A percentile compares a stretch with the other conserved stretches of the same genome.
phyloP scores from a whole-genome alignment of 2,329 filamentous ascomycete species.

The Stemphylium vesicarium region DNA sequence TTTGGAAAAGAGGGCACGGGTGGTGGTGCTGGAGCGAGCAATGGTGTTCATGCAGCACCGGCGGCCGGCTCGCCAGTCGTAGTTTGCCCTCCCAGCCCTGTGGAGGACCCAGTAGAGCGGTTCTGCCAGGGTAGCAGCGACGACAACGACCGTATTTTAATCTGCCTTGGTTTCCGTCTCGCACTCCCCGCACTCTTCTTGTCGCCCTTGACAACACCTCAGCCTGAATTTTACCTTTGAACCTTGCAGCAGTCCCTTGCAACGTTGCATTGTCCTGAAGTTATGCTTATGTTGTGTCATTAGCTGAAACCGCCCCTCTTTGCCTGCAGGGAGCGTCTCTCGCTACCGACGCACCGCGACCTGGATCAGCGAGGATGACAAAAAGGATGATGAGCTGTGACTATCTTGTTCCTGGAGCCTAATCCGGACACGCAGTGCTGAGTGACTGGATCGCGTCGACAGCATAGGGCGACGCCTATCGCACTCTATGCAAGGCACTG shows the following conservation, averaged over 20 bases:
- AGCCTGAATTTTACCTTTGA: slow-evolving; percentile 13
- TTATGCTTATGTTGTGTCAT: slow-evolving; percentile 9
- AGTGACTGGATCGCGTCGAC: background rate
- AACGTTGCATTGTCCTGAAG: slow-evolving; percentile 15
- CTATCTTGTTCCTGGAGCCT: too few relatives aligned
- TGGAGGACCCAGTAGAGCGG: slow-evolving; percentile 28
- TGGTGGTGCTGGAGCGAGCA: slow-evolving; percentile 1
- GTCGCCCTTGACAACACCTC: slow-evolving; percentile 21
- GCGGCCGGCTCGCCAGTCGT: slow-evolving; percentile 12
- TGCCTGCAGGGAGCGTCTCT: slow-evolving; percentile 2
- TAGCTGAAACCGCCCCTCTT: slow-evolving; percentile 9
- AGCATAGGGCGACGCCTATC: background rate
- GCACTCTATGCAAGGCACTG: background rate
- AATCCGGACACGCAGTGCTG: background rate
- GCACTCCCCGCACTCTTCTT: slow-evolving; percentile 26
- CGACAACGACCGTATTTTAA: slow-evolving; percentile 29
- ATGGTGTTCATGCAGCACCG: slow-evolving; percentile 14
- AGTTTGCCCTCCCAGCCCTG: slow-evolving; percentile 21
- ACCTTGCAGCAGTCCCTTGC: slow-evolving; percentile 10
- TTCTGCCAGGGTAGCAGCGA: slow-evolving; percentile 30
- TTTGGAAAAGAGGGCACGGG: slow-evolving; percentile 3
- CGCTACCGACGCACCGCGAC: slow-evolving; percentile 5
- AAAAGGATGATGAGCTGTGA: background rate
- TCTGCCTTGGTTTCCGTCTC: slow-evolving; percentile 16
- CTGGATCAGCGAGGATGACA: background rate